Conservation (phyloP, 345 rosid genomes). For the Diplotaxis tenuifolia region DNA sequence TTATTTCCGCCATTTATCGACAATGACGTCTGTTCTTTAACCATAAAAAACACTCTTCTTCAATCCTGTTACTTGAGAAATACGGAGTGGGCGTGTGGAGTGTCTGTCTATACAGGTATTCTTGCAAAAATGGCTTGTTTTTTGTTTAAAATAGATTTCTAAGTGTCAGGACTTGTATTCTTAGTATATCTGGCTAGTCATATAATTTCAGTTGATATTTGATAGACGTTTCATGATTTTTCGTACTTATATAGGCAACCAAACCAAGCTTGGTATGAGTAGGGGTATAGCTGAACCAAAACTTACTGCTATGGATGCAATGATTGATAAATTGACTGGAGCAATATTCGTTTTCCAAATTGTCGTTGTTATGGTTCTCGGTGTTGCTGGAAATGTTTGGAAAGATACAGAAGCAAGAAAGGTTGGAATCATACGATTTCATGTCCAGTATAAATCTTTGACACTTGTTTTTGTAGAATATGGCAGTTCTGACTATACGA, state of each 20-base stretch:
- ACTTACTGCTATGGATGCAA: conserved; percentile 98
- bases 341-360: conserved; percentile 97
- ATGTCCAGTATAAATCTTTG: background rate
- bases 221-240: background rate
- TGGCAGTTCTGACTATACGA: conserved; percentile 18
- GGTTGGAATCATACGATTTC: conserved; percentile 41
- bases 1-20: conserved; percentile 95
- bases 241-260: conserved; percentile 57
- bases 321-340: conserved; percentile 98
- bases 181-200: background rate
- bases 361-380: conserved; percentile 90
- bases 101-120: conserved; percentile 91
- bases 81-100: conserved; percentile 99
- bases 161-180: background rate
- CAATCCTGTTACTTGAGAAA: conserved; percentile 96
- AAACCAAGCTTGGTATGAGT: conserved; percentile 98
- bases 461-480: conserved; percentile 5
- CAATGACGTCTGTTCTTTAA: conserved; percentile 88
- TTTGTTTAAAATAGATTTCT: background rate
- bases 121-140: background rate
- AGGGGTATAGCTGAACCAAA: conserved; percentile 97
- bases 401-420: conserved; percentile 96
- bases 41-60: conserved; percentile 89
- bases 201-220: conserved; percentile 18
- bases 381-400: conserved; percentile 97